Conservation (phyloP, 192 early-diverging fungal species). For the Coemansia sp. region DNA sequence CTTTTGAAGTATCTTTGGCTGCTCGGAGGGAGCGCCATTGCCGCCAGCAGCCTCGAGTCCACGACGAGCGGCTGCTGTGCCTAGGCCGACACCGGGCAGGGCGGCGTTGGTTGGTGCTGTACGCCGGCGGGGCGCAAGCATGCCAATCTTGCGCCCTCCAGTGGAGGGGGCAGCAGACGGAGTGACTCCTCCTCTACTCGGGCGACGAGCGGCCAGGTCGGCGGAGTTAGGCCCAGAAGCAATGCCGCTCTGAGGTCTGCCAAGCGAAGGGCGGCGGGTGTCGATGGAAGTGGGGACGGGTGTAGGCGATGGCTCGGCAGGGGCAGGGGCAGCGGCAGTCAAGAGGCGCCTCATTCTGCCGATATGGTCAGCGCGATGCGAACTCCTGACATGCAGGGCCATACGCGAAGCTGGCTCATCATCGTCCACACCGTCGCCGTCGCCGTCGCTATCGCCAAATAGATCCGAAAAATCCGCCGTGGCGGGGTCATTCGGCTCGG, state of each 20-base stretch:
- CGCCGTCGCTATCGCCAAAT: conserved; percentile 23
- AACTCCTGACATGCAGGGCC: conserved; percentile 17
- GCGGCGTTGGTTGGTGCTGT: conserved; percentile 17
- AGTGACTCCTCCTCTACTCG: not conserved
- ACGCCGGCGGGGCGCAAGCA: conserved; percentile 27
- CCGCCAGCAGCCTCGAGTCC: not conserved
- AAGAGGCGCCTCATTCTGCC: conserved; percentile 34
- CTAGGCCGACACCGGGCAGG: conserved; percentile 20
- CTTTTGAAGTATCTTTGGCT: conserved; percentile 32
- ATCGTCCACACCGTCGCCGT: not conserved
- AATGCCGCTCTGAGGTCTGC: not conserved
- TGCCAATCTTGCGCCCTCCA: conserved; percentile 20
- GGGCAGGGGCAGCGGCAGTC: conserved; percentile 25
- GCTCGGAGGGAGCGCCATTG: not conserved
- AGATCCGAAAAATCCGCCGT: conserved; percentile 15
- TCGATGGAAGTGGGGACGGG: not conserved
- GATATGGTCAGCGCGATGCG: conserved; percentile 34
- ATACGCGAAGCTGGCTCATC: not conserved
- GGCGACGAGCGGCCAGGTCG: conserved; percentile 18
- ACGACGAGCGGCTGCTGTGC: not conserved
- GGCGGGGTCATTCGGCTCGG: conserved; percentile 14
- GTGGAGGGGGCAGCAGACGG: not conserved
- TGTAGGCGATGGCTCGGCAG: not conserved
- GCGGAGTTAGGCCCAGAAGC: conserved; percentile 7
- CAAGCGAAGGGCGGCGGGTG: conserved; percentile 2